phyloP scores from a whole-genome alignment of 441 rosid genomes.

The Adansonia madagascariensis region DNA sequence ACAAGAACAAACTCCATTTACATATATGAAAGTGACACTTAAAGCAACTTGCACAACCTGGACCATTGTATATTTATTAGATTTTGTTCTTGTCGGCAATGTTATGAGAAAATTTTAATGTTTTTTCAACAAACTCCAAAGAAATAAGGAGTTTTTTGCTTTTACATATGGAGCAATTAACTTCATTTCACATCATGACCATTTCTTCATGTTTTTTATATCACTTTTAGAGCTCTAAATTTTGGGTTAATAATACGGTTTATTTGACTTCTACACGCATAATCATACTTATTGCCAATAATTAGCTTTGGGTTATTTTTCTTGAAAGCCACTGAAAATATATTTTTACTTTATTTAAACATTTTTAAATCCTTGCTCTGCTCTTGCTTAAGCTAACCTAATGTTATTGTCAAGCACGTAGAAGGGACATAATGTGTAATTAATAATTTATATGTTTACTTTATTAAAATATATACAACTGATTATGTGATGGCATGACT shows the following conservation, averaged over 20 bases:
- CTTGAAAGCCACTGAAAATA: constrained; percentile 10
- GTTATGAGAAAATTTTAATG: not conserved
- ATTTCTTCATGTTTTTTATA: constrained; percentile 11
- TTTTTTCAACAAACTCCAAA: not conserved
- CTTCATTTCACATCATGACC: not conserved
- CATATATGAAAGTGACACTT: not conserved
- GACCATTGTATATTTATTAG: not conserved
- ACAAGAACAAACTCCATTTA: not conserved
- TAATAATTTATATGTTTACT: not conserved
- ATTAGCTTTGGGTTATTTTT: not conserved
- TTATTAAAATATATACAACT: not conserved
- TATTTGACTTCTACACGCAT: constrained; percentile 29
- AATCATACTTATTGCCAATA: constrained; percentile 11
- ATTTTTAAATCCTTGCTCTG: not conserved
- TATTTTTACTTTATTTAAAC: not conserved
- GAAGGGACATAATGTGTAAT: not conserved
- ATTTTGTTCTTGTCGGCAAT: not conserved
- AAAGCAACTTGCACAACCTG: not conserved
- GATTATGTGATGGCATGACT: not conserved
- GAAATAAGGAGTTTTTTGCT: constrained; percentile 7
- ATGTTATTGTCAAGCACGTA: not conserved
- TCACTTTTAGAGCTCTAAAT: constrained; percentile 12
- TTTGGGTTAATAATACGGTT: constrained; percentile 1
- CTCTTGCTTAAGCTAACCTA: not conserved
- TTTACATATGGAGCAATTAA: constrained; percentile 10